These are phyloP conservation scores for Pythium brachiatum DNA, from an alignment of 352 stramenopile species.

Conservation along the genomic window DNA sequence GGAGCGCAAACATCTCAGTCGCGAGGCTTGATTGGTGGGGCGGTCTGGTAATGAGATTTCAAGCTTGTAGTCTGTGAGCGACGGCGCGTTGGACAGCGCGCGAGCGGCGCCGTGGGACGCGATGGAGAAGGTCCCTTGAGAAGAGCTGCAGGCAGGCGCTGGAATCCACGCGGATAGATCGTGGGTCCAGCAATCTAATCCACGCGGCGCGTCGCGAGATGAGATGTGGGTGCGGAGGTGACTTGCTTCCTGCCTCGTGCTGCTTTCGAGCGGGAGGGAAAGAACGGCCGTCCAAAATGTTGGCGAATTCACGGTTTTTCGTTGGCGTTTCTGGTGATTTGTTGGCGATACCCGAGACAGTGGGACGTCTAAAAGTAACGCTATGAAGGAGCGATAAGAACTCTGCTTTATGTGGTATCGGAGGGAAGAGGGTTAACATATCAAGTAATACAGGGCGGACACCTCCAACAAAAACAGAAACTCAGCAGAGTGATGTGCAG, in stretches of 20 bases:
- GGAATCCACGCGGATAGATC: neutral
- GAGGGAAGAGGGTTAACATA: neutral
- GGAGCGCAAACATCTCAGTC: neutral
- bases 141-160: too few relatives aligned
- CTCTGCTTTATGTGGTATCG: slow-evolving; percentile 8
- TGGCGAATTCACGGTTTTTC: neutral
- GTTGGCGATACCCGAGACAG: neutral
- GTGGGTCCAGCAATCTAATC: too few relatives aligned
- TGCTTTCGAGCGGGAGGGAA: neutral
- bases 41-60: slow-evolving; percentile 1
- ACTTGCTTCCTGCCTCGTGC: neutral
- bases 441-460: neutral
- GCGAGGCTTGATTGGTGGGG: too few relatives aligned
- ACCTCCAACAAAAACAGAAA: neutral
- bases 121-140: neutral
- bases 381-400: slow-evolving; percentile 19
- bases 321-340: slow-evolving; percentile 1
- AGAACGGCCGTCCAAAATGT: neutral
- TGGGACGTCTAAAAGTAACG: slow-evolving; percentile 12
- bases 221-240: neutral
- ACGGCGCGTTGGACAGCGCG: slow-evolving; percentile 5
- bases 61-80: neutral
- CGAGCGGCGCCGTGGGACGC: neutral
- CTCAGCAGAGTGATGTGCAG: neutral
- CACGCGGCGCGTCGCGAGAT: slow-evolving; percentile 1